Conservation (phyloP, 495 filamentous ascomycete species). For the Haplographium delicatum region DNA sequence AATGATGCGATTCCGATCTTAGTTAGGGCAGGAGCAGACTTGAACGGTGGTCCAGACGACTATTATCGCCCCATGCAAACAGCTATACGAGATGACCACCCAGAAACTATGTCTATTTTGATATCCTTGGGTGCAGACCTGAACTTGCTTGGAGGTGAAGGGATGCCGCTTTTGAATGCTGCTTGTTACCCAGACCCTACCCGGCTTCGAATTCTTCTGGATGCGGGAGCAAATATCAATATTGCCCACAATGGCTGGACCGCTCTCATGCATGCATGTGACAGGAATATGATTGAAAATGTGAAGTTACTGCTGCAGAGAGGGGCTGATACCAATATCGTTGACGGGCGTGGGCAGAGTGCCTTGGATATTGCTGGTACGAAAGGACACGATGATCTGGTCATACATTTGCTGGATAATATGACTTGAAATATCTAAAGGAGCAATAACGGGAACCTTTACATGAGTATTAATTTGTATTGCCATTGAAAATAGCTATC, state of each 20-base stretch:
- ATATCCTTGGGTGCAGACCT: constrained; percentile 23
- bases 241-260: constrained; percentile 48
- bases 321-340: neutral
- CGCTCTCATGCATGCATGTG: constrained; percentile 43
- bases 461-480: no score
- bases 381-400: constrained; percentile 3
- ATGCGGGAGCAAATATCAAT: constrained; percentile 48
- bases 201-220: constrained; percentile 41
- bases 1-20: constrained; percentile 40
- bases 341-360: constrained; percentile 1
- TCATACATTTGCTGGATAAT: constrained; percentile 5
- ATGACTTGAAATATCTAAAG: constrained; percentile 41
- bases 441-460: no score
- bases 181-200: constrained; percentile 41
- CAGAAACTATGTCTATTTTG: constrained; percentile 43
- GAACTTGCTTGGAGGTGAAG: constrained; percentile 33
- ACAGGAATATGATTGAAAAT: constrained; percentile 17
- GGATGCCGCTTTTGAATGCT: constrained; percentile 49
- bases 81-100: constrained; percentile 45
- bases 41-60: constrained; percentile 37
- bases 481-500: no score
- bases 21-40: constrained; percentile 37
- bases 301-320: constrained; percentile 1
- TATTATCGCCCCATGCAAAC: constrained; percentile 52
- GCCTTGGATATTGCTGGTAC: constrained; percentile 6